phyloP scores from a whole-genome alignment of 805 yeast genomes.

The Starmerella bombi region DNA sequence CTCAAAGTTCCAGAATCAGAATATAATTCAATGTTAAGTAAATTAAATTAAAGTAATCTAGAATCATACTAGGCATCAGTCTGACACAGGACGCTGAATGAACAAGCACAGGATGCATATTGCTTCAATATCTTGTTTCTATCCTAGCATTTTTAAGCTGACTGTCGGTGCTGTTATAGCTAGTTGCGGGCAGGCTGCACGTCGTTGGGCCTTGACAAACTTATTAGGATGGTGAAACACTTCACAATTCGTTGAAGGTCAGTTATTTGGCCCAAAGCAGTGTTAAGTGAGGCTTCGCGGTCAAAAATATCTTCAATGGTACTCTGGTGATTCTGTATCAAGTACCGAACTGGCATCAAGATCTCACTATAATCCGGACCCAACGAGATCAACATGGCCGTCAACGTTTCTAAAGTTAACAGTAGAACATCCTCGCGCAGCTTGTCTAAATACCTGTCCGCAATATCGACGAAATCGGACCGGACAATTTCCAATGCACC shows the following conservation, averaged over 20 bases:
- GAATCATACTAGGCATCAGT: too few relatives aligned
- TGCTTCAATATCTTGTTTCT: too few relatives aligned
- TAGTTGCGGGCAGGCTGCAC: too few relatives aligned
- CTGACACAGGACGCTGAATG: too few relatives aligned
- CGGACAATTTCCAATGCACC: constrained; percentile 73
- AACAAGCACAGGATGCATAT: too few relatives aligned
- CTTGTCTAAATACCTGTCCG: constrained; percentile 44
- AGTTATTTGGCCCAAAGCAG: too few relatives aligned
- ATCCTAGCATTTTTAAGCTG: too few relatives aligned
- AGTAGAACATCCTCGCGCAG: constrained; percentile 50
- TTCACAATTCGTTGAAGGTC: background rate
- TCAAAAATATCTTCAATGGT: constrained; percentile 2
- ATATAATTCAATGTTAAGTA: background rate
- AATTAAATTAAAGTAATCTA: background rate
- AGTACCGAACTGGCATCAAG: constrained; percentile 37
- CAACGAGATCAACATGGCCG: constrained; percentile 55
- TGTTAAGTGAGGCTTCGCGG: background rate
- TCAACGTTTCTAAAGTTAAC: constrained; percentile 60
- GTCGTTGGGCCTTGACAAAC: background rate
- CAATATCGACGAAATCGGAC: constrained; percentile 52
- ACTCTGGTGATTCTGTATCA: constrained; percentile 38
- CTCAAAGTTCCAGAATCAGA: constrained; percentile 9
- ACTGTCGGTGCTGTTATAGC: background rate
- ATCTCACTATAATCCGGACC: constrained; percentile 62
- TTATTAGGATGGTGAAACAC: background rate